Conservation (phyloP, 768 basidiomycete species). For the Mycena floridula region DNA sequence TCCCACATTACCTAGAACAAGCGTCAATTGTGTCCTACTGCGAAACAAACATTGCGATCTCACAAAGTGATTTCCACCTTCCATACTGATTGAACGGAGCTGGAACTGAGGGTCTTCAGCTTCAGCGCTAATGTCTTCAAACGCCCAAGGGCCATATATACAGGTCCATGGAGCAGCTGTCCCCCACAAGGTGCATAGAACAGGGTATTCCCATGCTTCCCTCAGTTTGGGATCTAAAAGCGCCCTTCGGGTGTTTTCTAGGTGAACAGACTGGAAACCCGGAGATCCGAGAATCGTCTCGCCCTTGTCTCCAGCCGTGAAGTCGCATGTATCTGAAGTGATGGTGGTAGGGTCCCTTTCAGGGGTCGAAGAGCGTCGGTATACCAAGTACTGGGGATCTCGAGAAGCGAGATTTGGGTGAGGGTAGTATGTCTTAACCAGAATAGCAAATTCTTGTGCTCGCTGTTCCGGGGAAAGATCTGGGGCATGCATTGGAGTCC, state of each 20-base stretch:
- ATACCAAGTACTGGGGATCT: neutral
- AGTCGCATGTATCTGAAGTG: no score
- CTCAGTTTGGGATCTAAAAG: neutral
- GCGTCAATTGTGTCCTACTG: no score
- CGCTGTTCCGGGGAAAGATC: neutral
- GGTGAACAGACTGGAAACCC: neutral
- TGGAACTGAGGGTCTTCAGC: neutral
- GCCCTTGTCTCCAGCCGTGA: neutral
- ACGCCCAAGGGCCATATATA: neutral
- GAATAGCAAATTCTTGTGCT: neutral
- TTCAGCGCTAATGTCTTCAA: neutral
- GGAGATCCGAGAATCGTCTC: neutral
- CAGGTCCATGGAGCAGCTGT: neutral
- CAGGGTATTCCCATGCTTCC: neutral
- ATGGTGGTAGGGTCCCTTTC: no score
- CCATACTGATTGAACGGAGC: neutral
- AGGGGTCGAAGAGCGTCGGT: neutral
- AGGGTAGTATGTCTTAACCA: neutral
- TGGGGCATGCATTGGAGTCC: neutral
- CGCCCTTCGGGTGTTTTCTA: neutral
- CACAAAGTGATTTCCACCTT: constrained; percentile 12
- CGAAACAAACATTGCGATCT: no score
- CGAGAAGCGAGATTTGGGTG: neutral
- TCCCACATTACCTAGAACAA: no score
- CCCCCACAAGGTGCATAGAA: neutral